Conservation (phyloP, 1,284 basidiomycete species). For the Phaffia rhodozyma region DNA sequence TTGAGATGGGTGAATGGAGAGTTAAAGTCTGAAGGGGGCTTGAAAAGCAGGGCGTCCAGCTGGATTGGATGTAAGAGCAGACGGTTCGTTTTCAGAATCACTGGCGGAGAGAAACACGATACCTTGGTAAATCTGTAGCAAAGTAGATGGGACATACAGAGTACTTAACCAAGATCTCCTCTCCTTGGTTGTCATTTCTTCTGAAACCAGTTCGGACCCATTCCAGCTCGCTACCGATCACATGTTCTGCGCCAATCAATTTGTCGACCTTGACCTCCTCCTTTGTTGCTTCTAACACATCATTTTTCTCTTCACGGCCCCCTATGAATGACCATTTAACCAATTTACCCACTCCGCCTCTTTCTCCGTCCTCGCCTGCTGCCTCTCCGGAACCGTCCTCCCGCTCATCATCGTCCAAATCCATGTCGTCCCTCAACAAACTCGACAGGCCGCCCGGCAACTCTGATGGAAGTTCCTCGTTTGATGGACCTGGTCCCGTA, state of each 20-base stretch:
- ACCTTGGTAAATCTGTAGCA: neutral
- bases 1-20: slow-evolving; percentile 56
- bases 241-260: neutral
- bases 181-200: neutral
- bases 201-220: slow-evolving; percentile 3
- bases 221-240: slow-evolving; percentile 1
- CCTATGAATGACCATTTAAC: slow-evolving; percentile 3
- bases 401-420: slow-evolving; percentile 32
- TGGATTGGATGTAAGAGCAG: neutral
- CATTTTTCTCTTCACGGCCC: neutral
- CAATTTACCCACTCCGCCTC: neutral
- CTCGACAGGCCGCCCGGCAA: slow-evolving; percentile 20
- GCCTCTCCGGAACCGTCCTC: slow-evolving; percentile 9
- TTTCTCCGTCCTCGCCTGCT: neutral
- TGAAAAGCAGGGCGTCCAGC: slow-evolving; percentile 61
- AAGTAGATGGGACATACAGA: slow-evolving; percentile 3
- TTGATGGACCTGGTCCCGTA: slow-evolving; percentile 46
- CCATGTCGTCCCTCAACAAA: slow-evolving; percentile 35
- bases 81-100: slow-evolving; percentile 62
- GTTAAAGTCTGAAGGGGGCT: slow-evolving; percentile 29
- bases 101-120: slow-evolving; percentile 24
- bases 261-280: neutral
- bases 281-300: neutral
- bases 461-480: neutral
- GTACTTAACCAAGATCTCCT: slow-evolving; percentile 7